phyloP scores from a whole-genome alignment of 164 flowering plant genomes.

The Nymphaea thermarum region DNA sequence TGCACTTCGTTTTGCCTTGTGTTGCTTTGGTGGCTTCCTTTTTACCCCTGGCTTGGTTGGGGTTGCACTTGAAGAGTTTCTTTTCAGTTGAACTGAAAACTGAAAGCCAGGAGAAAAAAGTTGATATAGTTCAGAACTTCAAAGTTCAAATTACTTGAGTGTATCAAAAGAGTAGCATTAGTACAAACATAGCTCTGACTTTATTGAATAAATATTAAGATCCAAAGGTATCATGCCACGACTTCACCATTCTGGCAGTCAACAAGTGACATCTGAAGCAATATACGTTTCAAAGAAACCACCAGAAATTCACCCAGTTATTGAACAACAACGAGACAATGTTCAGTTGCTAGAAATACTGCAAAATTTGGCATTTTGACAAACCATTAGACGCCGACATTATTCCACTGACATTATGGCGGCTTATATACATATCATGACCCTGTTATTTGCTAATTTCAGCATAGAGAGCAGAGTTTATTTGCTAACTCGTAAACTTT shows the following conservation, averaged over 20 bases:
- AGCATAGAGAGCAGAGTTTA: too few relatives aligned
- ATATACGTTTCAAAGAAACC: not conserved
- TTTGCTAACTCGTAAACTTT: too few relatives aligned
- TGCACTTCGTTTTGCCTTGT: constrained; percentile 31
- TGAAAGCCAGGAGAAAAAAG: constrained; percentile 14
- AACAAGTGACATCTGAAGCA: not conserved
- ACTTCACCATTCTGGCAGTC: too few relatives aligned
- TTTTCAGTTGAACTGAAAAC: constrained; percentile 30
- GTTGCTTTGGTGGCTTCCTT: constrained; percentile 48
- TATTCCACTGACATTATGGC: too few relatives aligned
- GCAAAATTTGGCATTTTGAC: not conserved
- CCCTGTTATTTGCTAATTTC: too few relatives aligned
- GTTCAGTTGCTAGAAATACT: not conserved
- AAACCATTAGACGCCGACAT: too few relatives aligned
- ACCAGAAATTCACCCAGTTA: not conserved
- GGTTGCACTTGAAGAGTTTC: constrained; percentile 33
- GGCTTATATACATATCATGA: too few relatives aligned
- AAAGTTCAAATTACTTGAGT: not conserved
- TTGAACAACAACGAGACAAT: not conserved
- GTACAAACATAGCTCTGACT: not conserved
- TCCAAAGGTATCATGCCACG: too few relatives aligned
- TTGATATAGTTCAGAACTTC: not conserved
- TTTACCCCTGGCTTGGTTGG: constrained; percentile 67
- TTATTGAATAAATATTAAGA: not conserved
- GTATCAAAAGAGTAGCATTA: not conserved